Base-by-base conservation (phyloP, 2,329 filamentous ascomycete species). In the Aspergillus costaricaensis region DNA sequence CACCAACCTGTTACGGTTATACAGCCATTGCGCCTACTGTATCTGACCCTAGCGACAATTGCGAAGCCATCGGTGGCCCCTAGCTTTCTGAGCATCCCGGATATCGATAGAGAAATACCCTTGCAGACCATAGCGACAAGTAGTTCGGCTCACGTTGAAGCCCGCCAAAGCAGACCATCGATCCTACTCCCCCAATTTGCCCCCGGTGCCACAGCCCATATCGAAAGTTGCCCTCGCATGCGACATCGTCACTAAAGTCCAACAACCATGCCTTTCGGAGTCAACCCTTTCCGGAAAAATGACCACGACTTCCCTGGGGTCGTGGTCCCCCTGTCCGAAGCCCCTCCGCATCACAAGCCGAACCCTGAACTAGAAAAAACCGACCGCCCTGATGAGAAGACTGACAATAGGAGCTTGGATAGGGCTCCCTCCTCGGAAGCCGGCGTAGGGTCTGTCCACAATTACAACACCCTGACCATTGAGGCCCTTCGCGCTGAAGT, bases 401-500 rank as follows among this genome's bases (percentile, higher is more conserved):
- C 75, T 57, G 73, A 77, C 48, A 66, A 73, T 60, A 73, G 72
- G 48, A 68, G 73, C 54, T 60, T 74, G 59, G 68, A 75, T 51
- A 61, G 71, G 56, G 63, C 70, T 44, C 66, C 75, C 19, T 72
- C 71, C 38, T 70, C 74, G 43, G 77, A 79, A 48, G 80, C 74
- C 59, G 78, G 78, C 55, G 73, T 74, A 19, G 64, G 64, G 19
- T 71, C 71, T 49, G 36, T 69, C 21, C 62, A 64, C 67, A 75
- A 64, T 73, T 80, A 74, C 69, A 77, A 49, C 74, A 80, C 60
- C 81, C 61, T 90, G 69, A 91, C 88, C 43, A 80, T 94, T 57
- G 89, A 91, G 65, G 84, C 84, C 5, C 77, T 94, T 62, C 83
- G 88, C 65, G 85, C 84, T 60, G 89, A 91, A 69, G 85, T 91